Evolutionary conservation across 306 rosid genomes (phyloP), one percentile per base, ranked within the genome.

Genomic region (Canavalia ensiformis): DNA sequence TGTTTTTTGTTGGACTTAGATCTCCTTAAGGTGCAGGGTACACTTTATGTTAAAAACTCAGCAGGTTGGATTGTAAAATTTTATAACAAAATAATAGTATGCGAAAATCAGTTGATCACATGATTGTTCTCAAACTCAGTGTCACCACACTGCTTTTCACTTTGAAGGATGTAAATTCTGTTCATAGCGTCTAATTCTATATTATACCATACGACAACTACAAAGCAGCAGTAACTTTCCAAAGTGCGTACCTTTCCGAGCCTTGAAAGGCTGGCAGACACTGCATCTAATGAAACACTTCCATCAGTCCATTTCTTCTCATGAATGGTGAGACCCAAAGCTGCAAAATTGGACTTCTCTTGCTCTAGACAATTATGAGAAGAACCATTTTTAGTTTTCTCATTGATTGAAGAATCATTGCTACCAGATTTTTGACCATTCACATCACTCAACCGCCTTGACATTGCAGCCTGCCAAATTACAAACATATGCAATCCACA

Each of bases 291-390:
- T 30, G 94, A 41, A 85, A 91, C 86, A 68, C 94, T 93, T 9
- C 97, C 99, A 81, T 95, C 96, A 0, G 91, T 95, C 98, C 99
- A 92, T 84, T 93, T 95, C 94, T 80, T 92, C 45, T 90, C 96
- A 80, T 95, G 94, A 86, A 93, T 64, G 18, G 94, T 89, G 78
- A 93, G 79, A 18, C 97, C 94, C 10, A 83, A 75, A 82, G 85
- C 87, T 29, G 88, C 85, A 47, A 81, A 65, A 78, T 84, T 84
- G 29, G 84, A 66, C 62, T 86, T 87, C 34, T 87, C 90, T 31
- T 45, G 83, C 18, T 49, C 68, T 51, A 34, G 11, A 50, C 59
- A 49, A 62, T 72, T 72, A 60, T 78, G 87, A 42, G 83, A 82
- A 30, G 89, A 82, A 77, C 77, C 69, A 10, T 74, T 33, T 78